Base-by-base conservation (phyloP, 2,329 filamentous ascomycete species). In the Pyrenochaeta sp. region DNA sequence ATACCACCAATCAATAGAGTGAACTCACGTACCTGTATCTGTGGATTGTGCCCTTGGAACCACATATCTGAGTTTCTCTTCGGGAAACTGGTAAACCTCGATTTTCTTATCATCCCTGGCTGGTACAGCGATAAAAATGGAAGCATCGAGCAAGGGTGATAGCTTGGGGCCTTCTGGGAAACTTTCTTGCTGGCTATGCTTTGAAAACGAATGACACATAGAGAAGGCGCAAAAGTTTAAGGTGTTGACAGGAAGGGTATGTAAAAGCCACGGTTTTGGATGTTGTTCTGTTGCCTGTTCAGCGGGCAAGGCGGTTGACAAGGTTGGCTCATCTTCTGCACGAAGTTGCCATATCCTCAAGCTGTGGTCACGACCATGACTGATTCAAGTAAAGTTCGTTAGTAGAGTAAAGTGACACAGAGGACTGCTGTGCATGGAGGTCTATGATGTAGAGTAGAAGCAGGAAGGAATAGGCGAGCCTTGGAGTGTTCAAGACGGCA, bases 161-260 rank as follows among this genome's bases (percentile, higher is more conserved):
- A 31, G 14, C 6, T 26, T 14, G 22, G 35, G 23, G n/a, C 32
- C 17, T 10, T 30, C 32, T 11, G 40, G 4, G 17, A 15, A 14
- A 22, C 9, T 19, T 6, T 13, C 13, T 4, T 14, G 29, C 29
- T 28, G 15, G n/a, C 21, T 7, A 6, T 20, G 14, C 8, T 28
- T 20, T 10, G 15, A 8, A 19, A 43, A 17, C 11, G 48, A 42
- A 35, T 54, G 37, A 44, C 86, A 86, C 49, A 81, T 79, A 2
- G 87, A 80, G 68, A 96, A 96, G 2, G 88, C 81, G 67, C 94
- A 99, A 68, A 97, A 99, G 66, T 97, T 99, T 74, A 97, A 82
- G 1, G 93, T 90, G 64, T 96, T 96, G 29, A 97, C 90, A 4
- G 88, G 79, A 4, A 99, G 75, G 3, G 89, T 81, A 70, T 96